These are phyloP conservation scores for Pythium plurisporium DNA, from an alignment of 352 stramenopile species.

Conservation along the genomic window DNA sequence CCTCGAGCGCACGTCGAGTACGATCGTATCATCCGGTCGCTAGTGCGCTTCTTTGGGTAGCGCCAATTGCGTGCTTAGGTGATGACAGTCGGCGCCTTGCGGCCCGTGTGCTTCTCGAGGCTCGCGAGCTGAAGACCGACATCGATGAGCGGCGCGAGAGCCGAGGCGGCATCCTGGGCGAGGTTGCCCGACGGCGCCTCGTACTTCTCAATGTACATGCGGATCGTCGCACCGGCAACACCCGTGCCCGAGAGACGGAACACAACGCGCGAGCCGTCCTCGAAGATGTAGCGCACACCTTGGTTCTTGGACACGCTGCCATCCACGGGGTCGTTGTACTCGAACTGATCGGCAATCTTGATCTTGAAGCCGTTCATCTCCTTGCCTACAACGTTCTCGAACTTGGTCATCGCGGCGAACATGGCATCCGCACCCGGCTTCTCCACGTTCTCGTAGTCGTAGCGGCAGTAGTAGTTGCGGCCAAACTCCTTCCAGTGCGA, in stretches of 20 bases:
- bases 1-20: neutral
- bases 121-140: constrained; percentile 91
- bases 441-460: constrained; percentile 99
- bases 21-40: neutral
- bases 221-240: constrained; percentile 95
- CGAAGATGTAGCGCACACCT: constrained; percentile 95
- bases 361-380: constrained; percentile 76
- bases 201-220: constrained; percentile 99
- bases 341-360: constrained; percentile 95
- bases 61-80: constrained; percentile 76
- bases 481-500: constrained; percentile 97
- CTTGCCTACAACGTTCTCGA: constrained; percentile 61
- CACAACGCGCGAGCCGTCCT: constrained; percentile 93
- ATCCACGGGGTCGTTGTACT: constrained; percentile 98
- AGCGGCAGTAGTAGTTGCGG: constrained; percentile 98
- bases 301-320: constrained; percentile 95
- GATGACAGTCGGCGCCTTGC: constrained; percentile 95
- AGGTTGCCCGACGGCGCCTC: constrained; percentile 87
- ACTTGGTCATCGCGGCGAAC: constrained; percentile 72
- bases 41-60: neutral
- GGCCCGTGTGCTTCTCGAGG: constrained; percentile 90
- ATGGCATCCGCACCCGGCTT: constrained; percentile 74
- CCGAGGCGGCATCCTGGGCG: constrained; percentile 62
- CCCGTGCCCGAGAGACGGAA: constrained; percentile 98
- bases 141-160: constrained; percentile 88